Evolutionary conservation across 768 basidiomycete genomes (phyloP).

Genomic region (Lyophyllum semitale): DNA sequence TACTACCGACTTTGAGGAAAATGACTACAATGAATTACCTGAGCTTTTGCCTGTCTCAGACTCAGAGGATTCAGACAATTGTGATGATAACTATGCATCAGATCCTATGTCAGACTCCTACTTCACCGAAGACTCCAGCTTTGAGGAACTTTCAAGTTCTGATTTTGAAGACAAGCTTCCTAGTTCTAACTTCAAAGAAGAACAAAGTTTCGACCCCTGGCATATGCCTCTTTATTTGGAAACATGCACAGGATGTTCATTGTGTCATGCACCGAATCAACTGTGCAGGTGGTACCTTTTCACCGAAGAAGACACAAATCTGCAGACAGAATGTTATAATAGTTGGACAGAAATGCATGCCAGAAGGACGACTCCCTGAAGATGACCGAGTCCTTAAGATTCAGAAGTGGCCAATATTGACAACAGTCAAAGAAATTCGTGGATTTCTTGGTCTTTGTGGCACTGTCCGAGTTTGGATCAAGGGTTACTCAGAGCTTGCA

Average conservation of each 20-base stretch:
- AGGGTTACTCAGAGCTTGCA: neutral
- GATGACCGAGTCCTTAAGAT: constrained; percentile 32
- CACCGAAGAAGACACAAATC: no score
- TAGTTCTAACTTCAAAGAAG: no score
- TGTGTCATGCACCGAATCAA: constrained; percentile 30
- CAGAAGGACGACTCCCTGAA: constrained; percentile 30
- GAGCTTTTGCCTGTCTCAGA: no score
- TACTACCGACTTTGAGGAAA: no score
- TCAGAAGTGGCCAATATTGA: constrained; percentile 24
- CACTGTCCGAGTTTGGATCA: neutral
- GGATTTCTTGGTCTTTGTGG: constrained; percentile 28
- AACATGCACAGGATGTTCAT: constrained; percentile 31
- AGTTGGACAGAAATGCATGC: constrained; percentile 34
- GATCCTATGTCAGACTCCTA: no score
- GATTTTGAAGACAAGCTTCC: no score
- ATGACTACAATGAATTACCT: no score
- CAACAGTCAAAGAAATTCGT: constrained; percentile 21
- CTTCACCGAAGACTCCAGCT: no score
- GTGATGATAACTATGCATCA: no score
- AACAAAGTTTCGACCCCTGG: no score
- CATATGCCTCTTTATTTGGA: constrained; percentile 34
- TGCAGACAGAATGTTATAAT: constrained; percentile 22
- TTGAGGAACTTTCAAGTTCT: no score
- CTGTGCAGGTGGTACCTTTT: constrained; percentile 29
- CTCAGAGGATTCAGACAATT: no score